phyloP scores from a whole-genome alignment of 495 filamentous ascomycete genomes.

The Wilcoxina mikolae region DNA sequence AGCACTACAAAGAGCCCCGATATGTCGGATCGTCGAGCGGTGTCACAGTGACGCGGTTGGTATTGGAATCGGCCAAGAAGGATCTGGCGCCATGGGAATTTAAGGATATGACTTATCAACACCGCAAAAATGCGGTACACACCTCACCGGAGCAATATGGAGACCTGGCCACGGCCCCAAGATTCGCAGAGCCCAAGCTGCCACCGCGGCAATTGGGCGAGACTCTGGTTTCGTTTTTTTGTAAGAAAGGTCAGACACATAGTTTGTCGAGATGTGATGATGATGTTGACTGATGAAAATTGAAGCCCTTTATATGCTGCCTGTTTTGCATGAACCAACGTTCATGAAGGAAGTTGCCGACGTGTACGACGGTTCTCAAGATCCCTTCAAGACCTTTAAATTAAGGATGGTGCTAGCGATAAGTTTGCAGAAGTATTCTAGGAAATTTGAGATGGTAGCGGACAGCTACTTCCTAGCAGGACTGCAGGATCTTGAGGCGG shows the following conservation, averaged over 20 bases:
- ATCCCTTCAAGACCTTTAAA: slow-evolving; percentile 73
- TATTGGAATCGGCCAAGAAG: slow-evolving; percentile 81
- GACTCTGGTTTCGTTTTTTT: slow-evolving; percentile 61
- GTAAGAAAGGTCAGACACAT: slow-evolving; percentile 52
- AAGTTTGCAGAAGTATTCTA: slow-evolving; percentile 74
- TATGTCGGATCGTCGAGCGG: slow-evolving; percentile 87
- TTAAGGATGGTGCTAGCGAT: slow-evolving; percentile 81
- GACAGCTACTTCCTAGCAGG: slow-evolving; percentile 87
- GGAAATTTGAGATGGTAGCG: slow-evolving; percentile 65
- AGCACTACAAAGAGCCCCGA: slow-evolving; percentile 47
- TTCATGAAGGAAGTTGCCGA: slow-evolving; percentile 62
- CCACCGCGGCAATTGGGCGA: slow-evolving; percentile 54
- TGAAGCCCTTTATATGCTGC: slow-evolving; percentile 69
- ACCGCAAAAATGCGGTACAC: slow-evolving; percentile 26
- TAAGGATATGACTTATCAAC: slow-evolving; percentile 46
- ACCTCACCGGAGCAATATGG: slow-evolving; percentile 33
- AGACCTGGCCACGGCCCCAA: slow-evolving; percentile 30
- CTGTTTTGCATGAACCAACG: slow-evolving; percentile 66
- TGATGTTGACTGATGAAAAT: neutral
- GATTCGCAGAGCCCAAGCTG: slow-evolving; percentile 43
- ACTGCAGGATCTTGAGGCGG: slow-evolving; percentile 60
- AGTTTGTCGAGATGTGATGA: neutral
- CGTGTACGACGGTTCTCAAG: slow-evolving; percentile 58
- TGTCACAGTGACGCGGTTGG: slow-evolving; percentile 78
- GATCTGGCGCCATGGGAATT: slow-evolving; percentile 44